Conservation (phyloP, 192 early-diverging fungal genomes). For the Geranomyces michiganensis region DNA sequence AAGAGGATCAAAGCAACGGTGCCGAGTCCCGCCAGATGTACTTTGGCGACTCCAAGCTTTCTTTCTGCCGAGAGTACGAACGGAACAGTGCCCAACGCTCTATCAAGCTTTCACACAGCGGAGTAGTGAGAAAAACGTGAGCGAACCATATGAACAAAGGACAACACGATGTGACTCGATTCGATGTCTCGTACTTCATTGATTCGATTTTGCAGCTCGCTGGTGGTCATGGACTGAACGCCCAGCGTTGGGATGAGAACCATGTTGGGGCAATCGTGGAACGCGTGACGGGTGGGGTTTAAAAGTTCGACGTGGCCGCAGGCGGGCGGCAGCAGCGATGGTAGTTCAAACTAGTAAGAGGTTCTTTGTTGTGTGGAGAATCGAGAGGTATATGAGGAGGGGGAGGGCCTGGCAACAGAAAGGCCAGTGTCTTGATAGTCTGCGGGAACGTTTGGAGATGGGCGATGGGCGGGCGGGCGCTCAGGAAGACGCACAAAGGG, state of each 20-base stretch:
- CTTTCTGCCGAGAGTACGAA: slow-evolving; percentile 6
- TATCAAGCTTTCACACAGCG: slow-evolving; percentile 21
- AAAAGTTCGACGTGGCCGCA: too few relatives aligned
- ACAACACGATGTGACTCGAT: neutral
- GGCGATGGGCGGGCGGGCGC: too few relatives aligned
- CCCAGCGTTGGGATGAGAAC: slow-evolving; percentile 10
- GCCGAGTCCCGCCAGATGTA: slow-evolving; percentile 5
- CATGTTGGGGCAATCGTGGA: neutral
- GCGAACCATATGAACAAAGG: neutral
- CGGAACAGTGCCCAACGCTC: slow-evolving; percentile 6
- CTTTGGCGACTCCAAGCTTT: slow-evolving; percentile 8
- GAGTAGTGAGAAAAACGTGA: neutral
- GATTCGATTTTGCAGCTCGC: slow-evolving; percentile 7
- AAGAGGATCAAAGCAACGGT: slow-evolving; percentile 9
- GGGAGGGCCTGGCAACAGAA: too few relatives aligned
- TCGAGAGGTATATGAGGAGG: too few relatives aligned
- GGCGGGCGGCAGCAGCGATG: too few relatives aligned
- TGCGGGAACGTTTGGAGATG: too few relatives aligned
- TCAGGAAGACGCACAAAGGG: too few relatives aligned
- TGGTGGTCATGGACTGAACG: slow-evolving; percentile 26
- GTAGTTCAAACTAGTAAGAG: too few relatives aligned
- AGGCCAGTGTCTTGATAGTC: too few relatives aligned
- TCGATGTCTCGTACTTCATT: slow-evolving; percentile 1
- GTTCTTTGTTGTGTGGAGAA: too few relatives aligned
- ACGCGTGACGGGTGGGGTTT: too few relatives aligned